Evolutionary conservation across 176 grass and related monocot genomes (phyloP), one percentile per base, ranked within the genome.

Genomic region (Tillandsia leiboldiana): DNA sequence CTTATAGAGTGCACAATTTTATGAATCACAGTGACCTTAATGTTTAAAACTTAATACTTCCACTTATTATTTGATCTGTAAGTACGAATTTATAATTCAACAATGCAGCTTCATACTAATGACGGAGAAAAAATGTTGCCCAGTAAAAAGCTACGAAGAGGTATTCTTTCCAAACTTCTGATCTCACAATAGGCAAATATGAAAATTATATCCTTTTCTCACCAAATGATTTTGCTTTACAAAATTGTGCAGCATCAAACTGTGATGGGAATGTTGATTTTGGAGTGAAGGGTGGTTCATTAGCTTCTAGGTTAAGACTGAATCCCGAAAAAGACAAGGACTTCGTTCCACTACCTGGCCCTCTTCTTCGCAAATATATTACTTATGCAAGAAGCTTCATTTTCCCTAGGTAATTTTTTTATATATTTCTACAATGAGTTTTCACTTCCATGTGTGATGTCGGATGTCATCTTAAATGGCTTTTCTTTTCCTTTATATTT

Each of bases 291-390:
- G 65, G 61, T 26, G 64, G 69, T 69, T 78, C 83, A 22, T 63
- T 92, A 63, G 74, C 79, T 90, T 87, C 86, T 73, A 84, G 62
- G 48, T 62, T 97, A 79, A 89, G 86, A 63, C 48, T 97, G 63
- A 74, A 85, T 47, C 86, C 77, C 2, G 74, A 92, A 63, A 97
- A 79, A 78, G 86, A 92, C 26, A 92, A 72, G 27, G 72, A 79
- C 62, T 97, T 97, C 27, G n/a, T 51, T 49, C 93, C 89, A 24
- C 79, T 97, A 76, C 48, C 77, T 71, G 76, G 69, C 51, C 68
- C 78, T 78, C 62, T 92, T 77, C 74, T 97, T 51, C 84, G 84
- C 77, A 97, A 92, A 73, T 92, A 97, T 78, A 87, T 97, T 80
- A 80, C 93, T 82, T 92, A 87, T 69, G 82, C 89, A 53, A 89